Conservation (phyloP, 108 stramenopile genomes). For the Halocafeteria seosinensis region DNA sequence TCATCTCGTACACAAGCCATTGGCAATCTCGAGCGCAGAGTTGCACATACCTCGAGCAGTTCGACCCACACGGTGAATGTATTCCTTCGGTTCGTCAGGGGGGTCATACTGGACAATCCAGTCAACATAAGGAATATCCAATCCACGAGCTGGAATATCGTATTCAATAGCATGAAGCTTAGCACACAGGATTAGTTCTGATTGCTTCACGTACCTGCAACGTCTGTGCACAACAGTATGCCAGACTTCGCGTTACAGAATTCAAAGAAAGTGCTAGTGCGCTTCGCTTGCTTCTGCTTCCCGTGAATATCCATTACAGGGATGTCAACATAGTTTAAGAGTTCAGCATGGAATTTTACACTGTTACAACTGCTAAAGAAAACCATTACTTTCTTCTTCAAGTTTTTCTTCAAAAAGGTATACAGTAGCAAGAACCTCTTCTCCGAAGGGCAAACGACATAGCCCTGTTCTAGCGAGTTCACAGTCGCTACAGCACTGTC, state of each 20-base stretch:
- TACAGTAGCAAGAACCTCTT: slow-evolving; percentile 88
- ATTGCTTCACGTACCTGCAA: too few species aligned
- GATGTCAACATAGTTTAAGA: slow-evolving; percentile 92
- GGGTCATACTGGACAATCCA: slow-evolving; percentile 99
- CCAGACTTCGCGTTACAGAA: slow-evolving; percentile 83
- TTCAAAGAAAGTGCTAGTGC: slow-evolving; percentile 93
- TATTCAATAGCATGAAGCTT: too few species aligned
- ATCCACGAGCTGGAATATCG: slow-evolving; percentile 85
- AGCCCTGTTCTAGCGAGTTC: slow-evolving; percentile 84
- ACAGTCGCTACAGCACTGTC: slow-evolving; percentile 67
- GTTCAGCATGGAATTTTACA: slow-evolving; percentile 92
- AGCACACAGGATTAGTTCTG: too few species aligned
- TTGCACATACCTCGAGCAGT: slow-evolving; percentile 6
- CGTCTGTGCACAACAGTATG: slow-evolving; percentile 88
- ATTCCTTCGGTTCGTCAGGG: slow-evolving; percentile 93
- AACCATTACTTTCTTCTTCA: slow-evolving; percentile 89
- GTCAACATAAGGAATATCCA: slow-evolving; percentile 89
- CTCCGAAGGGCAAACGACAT: slow-evolving; percentile 85
- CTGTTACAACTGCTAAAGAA: slow-evolving; percentile 95
- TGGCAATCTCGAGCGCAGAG: too few species aligned
- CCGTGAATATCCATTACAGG: slow-evolving; percentile 96
- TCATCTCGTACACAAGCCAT: not conserved
- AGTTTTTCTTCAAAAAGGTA: slow-evolving; percentile 91
- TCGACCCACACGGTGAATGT: slow-evolving; percentile 57
- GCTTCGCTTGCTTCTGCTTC: slow-evolving; percentile 90